phyloP scores from a whole-genome alignment of 2,329 filamentous ascomycete species.

The Cyclaneusma minus region DNA sequence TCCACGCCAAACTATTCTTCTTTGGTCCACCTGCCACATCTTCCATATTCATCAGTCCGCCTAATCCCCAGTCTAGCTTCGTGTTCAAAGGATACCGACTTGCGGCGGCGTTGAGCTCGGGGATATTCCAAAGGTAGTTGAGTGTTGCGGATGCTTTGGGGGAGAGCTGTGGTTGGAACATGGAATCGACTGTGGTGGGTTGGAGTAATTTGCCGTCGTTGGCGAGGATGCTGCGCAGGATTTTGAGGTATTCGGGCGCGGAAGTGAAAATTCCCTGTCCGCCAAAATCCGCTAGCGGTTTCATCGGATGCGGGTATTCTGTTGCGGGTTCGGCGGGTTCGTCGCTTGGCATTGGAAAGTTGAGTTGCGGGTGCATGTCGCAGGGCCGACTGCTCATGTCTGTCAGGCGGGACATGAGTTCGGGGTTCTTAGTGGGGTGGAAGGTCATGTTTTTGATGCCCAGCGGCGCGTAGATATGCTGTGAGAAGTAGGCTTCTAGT shows the following conservation, averaged over 20 bases:
- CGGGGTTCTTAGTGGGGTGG: constrained; percentile 3
- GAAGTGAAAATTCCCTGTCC: constrained; percentile 22
- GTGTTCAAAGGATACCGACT: constrained; percentile 21
- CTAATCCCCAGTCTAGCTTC: constrained; percentile 23
- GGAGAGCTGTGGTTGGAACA: constrained; percentile 31
- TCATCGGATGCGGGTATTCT: no score
- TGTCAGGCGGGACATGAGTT: constrained; percentile 1
- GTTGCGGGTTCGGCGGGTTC: no score
- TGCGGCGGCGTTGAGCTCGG: constrained; percentile 6
- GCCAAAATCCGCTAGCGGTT: no score
- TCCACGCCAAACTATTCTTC: constrained; percentile 26
- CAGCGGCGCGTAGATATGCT: constrained; percentile 30
- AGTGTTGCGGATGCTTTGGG: not conserved
- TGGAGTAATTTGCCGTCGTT: constrained; percentile 32
- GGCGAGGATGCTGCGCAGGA: constrained; percentile 28
- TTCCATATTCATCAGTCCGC: constrained; percentile 25
- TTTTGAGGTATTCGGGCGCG: constrained; percentile 25
- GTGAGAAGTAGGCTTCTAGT: constrained; percentile 32
- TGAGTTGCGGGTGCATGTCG: no score
- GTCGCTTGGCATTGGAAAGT: no score
- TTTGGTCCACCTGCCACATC: constrained; percentile 21
- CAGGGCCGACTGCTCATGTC: constrained; percentile 9
- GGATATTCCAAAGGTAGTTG: constrained; percentile 5
- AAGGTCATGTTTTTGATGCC: constrained; percentile 25
- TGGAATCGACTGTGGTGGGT: constrained; percentile 22